Percentiles rank a stretch among this genome's conserved stretches.
phyloP scores from a whole-genome alignment of 2,329 filamentous ascomycete genomes.

The Curvularia verruculosa region DNA sequence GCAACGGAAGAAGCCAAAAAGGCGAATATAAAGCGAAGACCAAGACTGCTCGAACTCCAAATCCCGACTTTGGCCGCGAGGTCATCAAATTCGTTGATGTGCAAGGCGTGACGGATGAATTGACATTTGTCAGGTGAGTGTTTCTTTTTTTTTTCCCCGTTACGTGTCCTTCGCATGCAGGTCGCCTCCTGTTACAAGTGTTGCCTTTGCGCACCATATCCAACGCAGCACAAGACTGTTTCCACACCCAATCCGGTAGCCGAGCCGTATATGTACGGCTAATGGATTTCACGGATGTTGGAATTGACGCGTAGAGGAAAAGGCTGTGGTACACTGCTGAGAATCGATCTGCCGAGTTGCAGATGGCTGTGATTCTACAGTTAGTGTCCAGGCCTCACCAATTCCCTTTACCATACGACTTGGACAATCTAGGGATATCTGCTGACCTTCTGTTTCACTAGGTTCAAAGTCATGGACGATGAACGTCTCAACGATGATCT shows the following conservation, averaged over 20 bases:
- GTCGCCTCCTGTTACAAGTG: constrained; percentile 3
- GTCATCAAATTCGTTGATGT: constrained; percentile 53
- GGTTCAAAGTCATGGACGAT: constrained; percentile 87
- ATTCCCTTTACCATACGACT: constrained; percentile 12
- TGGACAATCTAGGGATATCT: not conserved
- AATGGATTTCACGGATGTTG: not conserved
- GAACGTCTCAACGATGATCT: constrained; percentile 76
- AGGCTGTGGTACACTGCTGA: constrained; percentile 11
- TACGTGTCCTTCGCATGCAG: constrained; percentile 11
- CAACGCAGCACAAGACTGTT: not conserved
- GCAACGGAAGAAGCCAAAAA: constrained; percentile 60
- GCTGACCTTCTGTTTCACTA: constrained; percentile 35
- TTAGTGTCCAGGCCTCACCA: constrained; percentile 16
- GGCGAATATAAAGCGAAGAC: constrained; percentile 57
- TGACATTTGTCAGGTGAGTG: constrained; percentile 58
- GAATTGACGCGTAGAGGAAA: not conserved
- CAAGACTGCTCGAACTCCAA: constrained; percentile 50
- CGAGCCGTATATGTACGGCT: not conserved
- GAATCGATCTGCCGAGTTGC: constrained; percentile 22
- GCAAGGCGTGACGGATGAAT: constrained; percentile 52
- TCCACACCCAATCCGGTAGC: not conserved
- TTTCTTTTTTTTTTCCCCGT: constrained; percentile 6
- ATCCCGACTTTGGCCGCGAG: constrained; percentile 55
- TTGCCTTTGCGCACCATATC: not conserved
- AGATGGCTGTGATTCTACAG: constrained; percentile 20